Conservation (phyloP, 208 protist species). For the Leishmania aethiopica region DNA sequence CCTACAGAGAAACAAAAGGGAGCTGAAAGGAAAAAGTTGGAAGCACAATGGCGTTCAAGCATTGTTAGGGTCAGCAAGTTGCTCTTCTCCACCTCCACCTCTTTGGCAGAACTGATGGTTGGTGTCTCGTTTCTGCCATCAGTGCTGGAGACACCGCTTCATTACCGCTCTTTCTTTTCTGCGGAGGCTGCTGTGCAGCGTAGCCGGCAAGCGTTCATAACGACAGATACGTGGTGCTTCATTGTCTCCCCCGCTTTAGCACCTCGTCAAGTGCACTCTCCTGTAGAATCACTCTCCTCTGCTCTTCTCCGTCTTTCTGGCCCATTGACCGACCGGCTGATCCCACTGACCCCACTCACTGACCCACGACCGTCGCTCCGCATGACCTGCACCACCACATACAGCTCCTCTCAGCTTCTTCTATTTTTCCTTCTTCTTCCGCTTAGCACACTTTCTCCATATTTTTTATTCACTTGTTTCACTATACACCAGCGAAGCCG, state of each 20-base stretch:
- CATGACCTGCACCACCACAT: neutral
- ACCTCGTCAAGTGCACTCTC: neutral
- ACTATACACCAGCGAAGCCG: neutral
- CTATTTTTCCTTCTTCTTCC: neutral
- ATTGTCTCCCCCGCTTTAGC: neutral
- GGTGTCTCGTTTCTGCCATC: neutral
- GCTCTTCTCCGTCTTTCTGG: neutral
- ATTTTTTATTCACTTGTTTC: neutral
- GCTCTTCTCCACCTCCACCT: neutral
- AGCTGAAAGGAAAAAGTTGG: neutral
- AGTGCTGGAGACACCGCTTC: neutral
- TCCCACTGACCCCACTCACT: neutral
- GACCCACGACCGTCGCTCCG: neutral
- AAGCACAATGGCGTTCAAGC: neutral
- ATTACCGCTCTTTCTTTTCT: neutral
- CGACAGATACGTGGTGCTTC: neutral
- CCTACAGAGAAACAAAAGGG: neutral
- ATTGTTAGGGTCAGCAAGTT: neutral
- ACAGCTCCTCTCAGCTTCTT: neutral
- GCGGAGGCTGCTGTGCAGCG: neutral
- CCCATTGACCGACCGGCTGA: neutral
- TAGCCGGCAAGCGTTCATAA: neutral
- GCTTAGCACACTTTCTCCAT: slow-evolving; percentile 2
- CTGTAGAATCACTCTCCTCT: neutral
- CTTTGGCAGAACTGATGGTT: neutral